Evolutionary conservation across 768 basidiomycete genomes (phyloP).

Genomic region (Gloeopeniophorella convolvens): DNA sequence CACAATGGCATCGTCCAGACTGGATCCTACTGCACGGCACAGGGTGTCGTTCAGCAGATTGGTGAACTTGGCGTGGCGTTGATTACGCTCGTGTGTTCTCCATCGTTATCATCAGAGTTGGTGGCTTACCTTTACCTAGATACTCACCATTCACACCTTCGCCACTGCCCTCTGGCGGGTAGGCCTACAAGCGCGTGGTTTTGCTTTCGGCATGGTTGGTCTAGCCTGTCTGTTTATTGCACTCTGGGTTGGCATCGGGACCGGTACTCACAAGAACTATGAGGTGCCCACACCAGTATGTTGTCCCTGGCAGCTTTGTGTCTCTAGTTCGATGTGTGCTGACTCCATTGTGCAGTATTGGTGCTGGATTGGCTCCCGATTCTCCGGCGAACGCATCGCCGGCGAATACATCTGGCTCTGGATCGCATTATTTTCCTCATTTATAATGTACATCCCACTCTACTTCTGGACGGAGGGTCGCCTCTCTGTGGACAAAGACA

Average conservation of each 20-base stretch:
- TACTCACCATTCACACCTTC: slow-evolving; percentile 37
- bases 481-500: slow-evolving; percentile 26
- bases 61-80: slow-evolving; percentile 39
- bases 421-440: slow-evolving; percentile 33
- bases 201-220: slow-evolving; percentile 20
- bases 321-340: too few species aligned
- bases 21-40: slow-evolving; percentile 33
- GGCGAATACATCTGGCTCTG: slow-evolving; percentile 44
- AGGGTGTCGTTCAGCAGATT: slow-evolving; percentile 35
- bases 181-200: slow-evolving; percentile 23
- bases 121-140: slow-evolving; percentile 24
- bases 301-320: background rate
- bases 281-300: slow-evolving; percentile 33
- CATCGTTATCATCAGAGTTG: background rate
- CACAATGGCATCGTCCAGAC: slow-evolving; percentile 29
- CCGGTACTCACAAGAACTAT: slow-evolving; percentile 23
- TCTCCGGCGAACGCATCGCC: slow-evolving; percentile 28
- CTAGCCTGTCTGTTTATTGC: slow-evolving; percentile 18
- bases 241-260: slow-evolving; percentile 33
- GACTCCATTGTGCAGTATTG: slow-evolving; percentile 26
- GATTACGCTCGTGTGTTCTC: slow-evolving; percentile 33
- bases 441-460: slow-evolving; percentile 31
- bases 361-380: slow-evolving; percentile 38
- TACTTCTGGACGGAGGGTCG: slow-evolving; percentile 34
- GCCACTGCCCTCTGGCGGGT: slow-evolving; percentile 32